Evolutionary conservation across 1,139 yeast genomes (phyloP).

Genomic region (Kluyveromyces marxianus): DNA sequence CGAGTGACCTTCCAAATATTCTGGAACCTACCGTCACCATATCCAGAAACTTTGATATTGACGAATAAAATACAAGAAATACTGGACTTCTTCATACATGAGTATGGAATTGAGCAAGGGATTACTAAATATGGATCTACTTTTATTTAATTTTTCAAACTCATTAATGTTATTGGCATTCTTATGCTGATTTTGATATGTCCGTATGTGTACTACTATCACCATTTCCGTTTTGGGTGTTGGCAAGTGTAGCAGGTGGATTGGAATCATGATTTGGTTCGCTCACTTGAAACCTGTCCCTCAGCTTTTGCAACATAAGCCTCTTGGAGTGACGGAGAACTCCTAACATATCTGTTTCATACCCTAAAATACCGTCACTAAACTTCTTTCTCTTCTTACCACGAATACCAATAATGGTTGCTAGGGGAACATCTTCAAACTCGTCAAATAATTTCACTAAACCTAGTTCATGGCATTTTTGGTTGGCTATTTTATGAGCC

Average conservation of each 20-base stretch:
- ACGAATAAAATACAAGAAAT: conserved; percentile 3
- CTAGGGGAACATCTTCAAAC: conserved; percentile 30
- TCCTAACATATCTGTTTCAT: conserved; percentile 24
- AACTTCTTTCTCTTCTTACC: conserved; percentile 31
- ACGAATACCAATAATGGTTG: conserved; percentile 30
- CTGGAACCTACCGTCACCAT: conserved; percentile 5
- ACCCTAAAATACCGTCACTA: conserved; percentile 27
- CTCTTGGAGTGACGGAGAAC: conserved; percentile 6
- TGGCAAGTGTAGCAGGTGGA: not conserved
- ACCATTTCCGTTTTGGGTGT: not conserved
- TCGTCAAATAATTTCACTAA: conserved; percentile 27
- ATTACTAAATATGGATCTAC: conserved; percentile 4
- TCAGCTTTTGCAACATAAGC: conserved; percentile 1
- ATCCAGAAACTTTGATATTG: conserved; percentile 2
- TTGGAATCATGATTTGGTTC: not conserved
- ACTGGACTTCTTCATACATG: conserved; percentile 2
- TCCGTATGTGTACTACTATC: too few species aligned
- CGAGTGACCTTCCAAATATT: not conserved
- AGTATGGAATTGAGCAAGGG: conserved; percentile 3
- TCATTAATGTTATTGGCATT: not conserved
- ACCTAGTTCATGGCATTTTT: conserved; percentile 26
- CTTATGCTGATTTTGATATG: too few species aligned
- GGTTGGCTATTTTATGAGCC: conserved; percentile 16
- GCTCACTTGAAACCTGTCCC: not conserved
- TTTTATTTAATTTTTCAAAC: conserved; percentile 1